Conservation (phyloP, 2,329 filamentous ascomycete genomes). For the Aspergillus calidoustus region DNA sequence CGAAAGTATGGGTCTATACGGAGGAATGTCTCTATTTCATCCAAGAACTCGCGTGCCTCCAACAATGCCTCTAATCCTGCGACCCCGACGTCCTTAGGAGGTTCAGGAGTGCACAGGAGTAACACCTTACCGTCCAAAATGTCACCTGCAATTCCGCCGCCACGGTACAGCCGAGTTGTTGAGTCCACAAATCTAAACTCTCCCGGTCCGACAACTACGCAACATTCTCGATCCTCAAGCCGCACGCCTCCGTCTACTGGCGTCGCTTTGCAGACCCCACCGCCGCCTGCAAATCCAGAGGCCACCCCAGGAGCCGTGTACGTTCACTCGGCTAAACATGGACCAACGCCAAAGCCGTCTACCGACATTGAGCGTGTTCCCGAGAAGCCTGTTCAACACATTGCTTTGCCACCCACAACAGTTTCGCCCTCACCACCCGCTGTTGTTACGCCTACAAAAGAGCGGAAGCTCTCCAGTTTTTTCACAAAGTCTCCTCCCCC, state of each 20-base stretch:
- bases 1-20: slow-evolving; percentile 76
- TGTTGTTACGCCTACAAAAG: slow-evolving; percentile 62
- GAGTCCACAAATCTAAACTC: slow-evolving; percentile 56
- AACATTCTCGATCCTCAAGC: slow-evolving; percentile 37
- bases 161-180: slow-evolving; percentile 66
- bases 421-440: slow-evolving; percentile 43
- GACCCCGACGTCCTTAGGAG: slow-evolving; percentile 59
- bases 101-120: slow-evolving; percentile 70
- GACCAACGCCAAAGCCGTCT: slow-evolving; percentile 32
- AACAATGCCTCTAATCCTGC: slow-evolving; percentile 72
- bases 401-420: slow-evolving; percentile 55
- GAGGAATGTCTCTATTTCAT: slow-evolving; percentile 90
- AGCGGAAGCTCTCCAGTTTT: slow-evolving; percentile 70
- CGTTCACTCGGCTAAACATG: slow-evolving; percentile 40
- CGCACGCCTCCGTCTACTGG: slow-evolving; percentile 21
- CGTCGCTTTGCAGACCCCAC: background rate
- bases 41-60: slow-evolving; percentile 79
- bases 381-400: slow-evolving; percentile 23
- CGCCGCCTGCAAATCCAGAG: slow-evolving; percentile 4
- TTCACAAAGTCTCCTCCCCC: slow-evolving; percentile 70
- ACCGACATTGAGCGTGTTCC: slow-evolving; percentile 19
- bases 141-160: slow-evolving; percentile 71
- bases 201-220: slow-evolving; percentile 34
- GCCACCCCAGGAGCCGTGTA: slow-evolving; percentile 26
- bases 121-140: slow-evolving; percentile 94